Base-by-base conservation (phyloP, 352 stramenopile genomes). In the Nothophytophthora sp. region DNA sequence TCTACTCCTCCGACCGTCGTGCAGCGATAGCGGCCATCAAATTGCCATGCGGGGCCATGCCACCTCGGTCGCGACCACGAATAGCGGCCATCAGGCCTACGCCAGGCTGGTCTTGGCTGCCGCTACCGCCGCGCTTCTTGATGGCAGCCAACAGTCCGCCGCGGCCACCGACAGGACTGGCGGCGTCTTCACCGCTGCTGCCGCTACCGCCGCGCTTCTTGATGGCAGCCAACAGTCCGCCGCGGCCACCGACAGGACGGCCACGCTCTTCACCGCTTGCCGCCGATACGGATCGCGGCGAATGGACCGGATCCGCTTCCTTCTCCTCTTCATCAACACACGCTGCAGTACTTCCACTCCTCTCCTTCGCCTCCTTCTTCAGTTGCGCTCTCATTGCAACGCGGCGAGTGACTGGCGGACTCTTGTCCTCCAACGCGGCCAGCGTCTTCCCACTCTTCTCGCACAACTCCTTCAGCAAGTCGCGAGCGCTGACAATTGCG, bases 351-450 rank as follows among this genome's bases (percentile, higher is more conserved):
- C 36, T 60, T 25, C 56, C 48, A 45, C 92, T 89, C 61, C 92
- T 90, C 34, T 95, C 85, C 69, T 95, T 95, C 3, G 82, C 80
- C 43, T 95, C 82, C 61, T 95, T 95, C 55, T 92, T 61, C 38
- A 95, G 84, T 15, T 93, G 81, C 1, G 55, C 66, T 35, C 85
- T 70, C 9, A 68, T 79, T 64, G 93, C 93, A 22, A 89, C 38
- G 38, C 78, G 75, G 44, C 85, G 85, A 5, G 48, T 73, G 10
- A 70, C 46, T 5, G 76, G 43, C 5, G 76, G 76, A 13, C 72
- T 68, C 72, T 93, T 90, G 25, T 90, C 83, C 47, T 83, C 86
- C 18, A 95, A 40, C 10, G 69, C 72, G 16, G 38, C 52, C 30
- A 93, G 25, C 30, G 80, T 90, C 19, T 36, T 48, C 29, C 53